Evolutionary conservation across 768 basidiomycete species (phyloP).

Genomic region (Phallus indusiatus): DNA sequence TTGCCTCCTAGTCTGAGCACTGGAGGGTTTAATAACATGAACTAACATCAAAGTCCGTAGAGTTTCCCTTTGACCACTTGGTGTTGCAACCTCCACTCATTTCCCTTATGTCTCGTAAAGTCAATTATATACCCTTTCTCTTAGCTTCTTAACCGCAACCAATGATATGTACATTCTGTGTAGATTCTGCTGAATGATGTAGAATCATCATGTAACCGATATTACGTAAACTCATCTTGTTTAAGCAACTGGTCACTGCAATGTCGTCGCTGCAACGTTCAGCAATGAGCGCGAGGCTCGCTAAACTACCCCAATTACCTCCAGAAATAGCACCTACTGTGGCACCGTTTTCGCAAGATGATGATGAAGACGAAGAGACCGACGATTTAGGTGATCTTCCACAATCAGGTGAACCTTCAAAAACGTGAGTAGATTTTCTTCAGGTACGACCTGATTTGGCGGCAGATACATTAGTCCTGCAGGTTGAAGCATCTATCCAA

Average conservation of each 20-base stretch:
- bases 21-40: conserved; percentile 1
- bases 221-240: background rate
- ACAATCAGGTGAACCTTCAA: conserved; percentile 50
- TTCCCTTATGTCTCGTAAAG: background rate
- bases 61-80: background rate
- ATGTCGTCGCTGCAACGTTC: conserved; percentile 75
- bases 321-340: conserved; percentile 16
- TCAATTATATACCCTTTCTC: no score
- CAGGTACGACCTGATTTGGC: background rate
- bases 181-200: background rate
- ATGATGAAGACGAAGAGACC: conserved; percentile 36
- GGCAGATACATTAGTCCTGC: conserved; percentile 10
- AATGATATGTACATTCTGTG: background rate
- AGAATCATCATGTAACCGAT: background rate
- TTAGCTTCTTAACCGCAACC: background rate
- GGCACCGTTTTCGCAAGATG: conserved; percentile 29
- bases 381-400: conserved; percentile 57
- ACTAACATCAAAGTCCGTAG: background rate
- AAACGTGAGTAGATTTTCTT: conserved; percentile 37
- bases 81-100: background rate
- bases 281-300: conserved; percentile 63
- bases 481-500: conserved; percentile 12
- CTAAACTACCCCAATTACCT: conserved; percentile 62
- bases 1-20: conserved; percentile 11
- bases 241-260: no score